Evolutionary conservation across 257 asterid species (phyloP).

Genomic region (Cinchona pubescens): DNA sequence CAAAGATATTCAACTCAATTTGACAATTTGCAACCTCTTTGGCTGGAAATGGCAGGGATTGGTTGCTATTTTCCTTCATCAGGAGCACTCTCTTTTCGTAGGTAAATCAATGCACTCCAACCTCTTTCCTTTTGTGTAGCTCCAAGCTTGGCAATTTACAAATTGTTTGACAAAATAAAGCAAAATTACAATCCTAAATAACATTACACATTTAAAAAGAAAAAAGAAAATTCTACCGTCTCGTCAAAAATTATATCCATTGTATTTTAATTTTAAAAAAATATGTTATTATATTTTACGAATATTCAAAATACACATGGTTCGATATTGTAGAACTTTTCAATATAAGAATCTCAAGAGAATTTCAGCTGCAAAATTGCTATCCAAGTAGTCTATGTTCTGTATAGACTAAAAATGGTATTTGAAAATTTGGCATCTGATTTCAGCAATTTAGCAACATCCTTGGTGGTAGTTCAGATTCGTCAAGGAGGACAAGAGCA

Average conservation of each 20-base stretch:
- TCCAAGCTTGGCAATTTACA: not conserved
- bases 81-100: slow-evolving; percentile 52
- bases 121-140: not conserved
- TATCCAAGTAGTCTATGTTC: not conserved
- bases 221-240: too few relatives aligned
- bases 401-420: too few relatives aligned
- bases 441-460: slow-evolving; percentile 58
- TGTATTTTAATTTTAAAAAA: too few relatives aligned
- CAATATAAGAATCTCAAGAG: not conserved
- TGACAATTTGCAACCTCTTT: slow-evolving; percentile 6
- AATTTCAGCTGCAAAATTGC: not conserved
- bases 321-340: too few relatives aligned
- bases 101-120: slow-evolving; percentile 35
- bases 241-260: too few relatives aligned
- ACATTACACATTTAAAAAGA: too few relatives aligned
- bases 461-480: slow-evolving; percentile 38
- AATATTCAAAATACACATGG: too few relatives aligned
- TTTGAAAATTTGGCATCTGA: slow-evolving; percentile 26
- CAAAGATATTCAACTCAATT: not conserved
- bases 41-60: slow-evolving; percentile 58
- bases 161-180: not conserved
- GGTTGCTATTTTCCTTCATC: slow-evolving; percentile 49
- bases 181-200: not conserved
- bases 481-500: slow-evolving; percentile 20
- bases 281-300: too few relatives aligned